phyloP scores from a whole-genome alignment of 805 yeast species.

The Candida cerambycidarum region DNA sequence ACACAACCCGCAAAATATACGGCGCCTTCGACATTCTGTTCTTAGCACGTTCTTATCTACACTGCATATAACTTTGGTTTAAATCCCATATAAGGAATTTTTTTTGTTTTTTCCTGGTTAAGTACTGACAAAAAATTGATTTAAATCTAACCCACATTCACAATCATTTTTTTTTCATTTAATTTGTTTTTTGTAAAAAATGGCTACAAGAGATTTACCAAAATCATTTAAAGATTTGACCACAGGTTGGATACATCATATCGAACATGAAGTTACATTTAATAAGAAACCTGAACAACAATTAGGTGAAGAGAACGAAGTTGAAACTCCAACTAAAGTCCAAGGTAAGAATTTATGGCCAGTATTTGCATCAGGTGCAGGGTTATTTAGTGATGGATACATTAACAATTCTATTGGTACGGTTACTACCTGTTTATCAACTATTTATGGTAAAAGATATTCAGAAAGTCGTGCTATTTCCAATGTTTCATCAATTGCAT shows the following conservation, averaged over 20 bases:
- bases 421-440: constrained; percentile 66
- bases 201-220: constrained; percentile 53
- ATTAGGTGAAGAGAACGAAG: constrained; percentile 23
- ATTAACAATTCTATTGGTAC: constrained; percentile 82
- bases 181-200: constrained; percentile 5
- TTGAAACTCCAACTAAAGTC: constrained; percentile 3
- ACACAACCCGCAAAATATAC: neutral
- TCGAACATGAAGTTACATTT: constrained; percentile 44
- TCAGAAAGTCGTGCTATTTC: constrained; percentile 65
- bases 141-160: constrained; percentile 1
- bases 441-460: constrained; percentile 65
- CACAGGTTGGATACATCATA: constrained; percentile 43
- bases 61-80: neutral
- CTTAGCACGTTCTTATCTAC: constrained; percentile 5
- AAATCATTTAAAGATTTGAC: constrained; percentile 34
- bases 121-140: neutral
- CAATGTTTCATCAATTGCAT: constrained; percentile 84
- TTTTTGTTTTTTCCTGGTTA: constrained; percentile 1
- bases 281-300: constrained; percentile 25
- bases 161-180: neutral
- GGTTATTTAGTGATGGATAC: constrained; percentile 91
- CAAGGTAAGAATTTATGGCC: constrained; percentile 47
- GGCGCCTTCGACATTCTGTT: constrained; percentile 5
- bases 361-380: constrained; percentile 84
- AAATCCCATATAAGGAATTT: neutral